Evolutionary conservation across 257 asterid genomes (phyloP), one percentile per base, ranked within the genome.

Genomic region (Rhazya stricta): DNA sequence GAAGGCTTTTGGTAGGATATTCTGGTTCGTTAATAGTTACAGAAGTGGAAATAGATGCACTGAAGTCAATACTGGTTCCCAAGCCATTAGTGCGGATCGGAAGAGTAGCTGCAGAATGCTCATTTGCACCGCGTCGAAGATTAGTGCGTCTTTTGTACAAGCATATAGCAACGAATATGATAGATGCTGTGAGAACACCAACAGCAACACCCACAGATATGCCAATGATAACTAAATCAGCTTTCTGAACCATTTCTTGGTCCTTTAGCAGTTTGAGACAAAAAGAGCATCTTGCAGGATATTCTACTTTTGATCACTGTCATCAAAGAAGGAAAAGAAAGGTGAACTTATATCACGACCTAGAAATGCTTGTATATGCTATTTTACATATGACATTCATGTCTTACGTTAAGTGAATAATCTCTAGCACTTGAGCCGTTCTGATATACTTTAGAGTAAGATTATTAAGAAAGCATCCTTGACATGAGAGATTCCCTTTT

Each of bases 41-140:
- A 75, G 91, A 84, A 82, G 61, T 83, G 10, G 91, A 81, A 69
- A 94, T 65, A 74, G 94, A 84, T 30, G 94, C 94, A 77, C 96
- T 95, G 29, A 80, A 80, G 77, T 87, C 96, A 3, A 76, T 67
- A 83, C 96, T 91, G 34, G 94, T 69, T 69, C 78, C 85, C 46
- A 91, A 77, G 74, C 99, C 98, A 79, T 92, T 87, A 30, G 82
- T 82, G 25, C 97, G 96, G 37, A 95, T 92, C 3, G 99, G 98
- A 80, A 95, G 94, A 65, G 87, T 75, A 69, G 94, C 80, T 53
- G 82, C 23, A 63, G 89, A 79, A 58, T 84, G 82, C 16, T 89
- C 97, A 69, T 80, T 89, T 53, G 86, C 73, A 79, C 81, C 80
- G 68, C 73, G 85, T 41, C 79, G 77, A 75, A 80, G 87, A 74